These are phyloP conservation scores for Ganoderma meredithae DNA, from an alignment of 1,284 basidiomycete species.

Conservation along the genomic window DNA sequence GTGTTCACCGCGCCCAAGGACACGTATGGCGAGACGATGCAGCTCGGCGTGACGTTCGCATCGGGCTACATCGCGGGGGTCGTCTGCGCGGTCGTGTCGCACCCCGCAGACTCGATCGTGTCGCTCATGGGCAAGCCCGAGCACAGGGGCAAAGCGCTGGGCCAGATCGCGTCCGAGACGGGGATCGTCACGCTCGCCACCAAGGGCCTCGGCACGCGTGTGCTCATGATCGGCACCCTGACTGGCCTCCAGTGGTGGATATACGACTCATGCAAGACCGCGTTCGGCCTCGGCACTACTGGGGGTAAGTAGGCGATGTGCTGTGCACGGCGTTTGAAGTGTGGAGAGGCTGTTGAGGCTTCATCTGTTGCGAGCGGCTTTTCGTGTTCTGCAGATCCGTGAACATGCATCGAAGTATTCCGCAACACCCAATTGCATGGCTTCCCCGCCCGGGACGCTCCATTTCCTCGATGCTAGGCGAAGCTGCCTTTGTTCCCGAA, in stretches of 20 bases:
- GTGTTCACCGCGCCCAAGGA: slow-evolving; percentile 80
- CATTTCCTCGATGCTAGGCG: too few relatives aligned
- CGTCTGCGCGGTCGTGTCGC: slow-evolving; percentile 83
- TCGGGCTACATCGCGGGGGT: slow-evolving; percentile 87
- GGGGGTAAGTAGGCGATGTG: slow-evolving; percentile 71
- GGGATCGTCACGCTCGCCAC: slow-evolving; percentile 69
- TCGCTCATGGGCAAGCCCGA: slow-evolving; percentile 79
- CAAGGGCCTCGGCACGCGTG: slow-evolving; percentile 83
- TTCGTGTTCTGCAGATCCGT: too few relatives aligned
- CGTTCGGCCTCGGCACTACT: slow-evolving; percentile 84
- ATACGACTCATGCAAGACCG: slow-evolving; percentile 81
- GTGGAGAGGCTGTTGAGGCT: too few relatives aligned
- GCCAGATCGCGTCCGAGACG: slow-evolving; percentile 72
- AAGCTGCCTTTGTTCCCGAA: too few relatives aligned
- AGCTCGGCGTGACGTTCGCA: slow-evolving; percentile 82
- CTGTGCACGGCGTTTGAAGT: too few relatives aligned
- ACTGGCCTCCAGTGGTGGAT: slow-evolving; percentile 93
- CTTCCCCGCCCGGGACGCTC: too few relatives aligned
- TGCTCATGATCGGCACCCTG: slow-evolving; percentile 82
- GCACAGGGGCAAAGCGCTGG: slow-evolving; percentile 79
- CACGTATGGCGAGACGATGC: slow-evolving; percentile 71
- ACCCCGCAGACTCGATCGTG: slow-evolving; percentile 82
- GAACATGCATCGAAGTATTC: too few relatives aligned
- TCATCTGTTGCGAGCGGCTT: too few relatives aligned
- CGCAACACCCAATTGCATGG: too few relatives aligned